phyloP scores from a whole-genome alignment of 805 yeast genomes.

The Metschnikowia drakensbergensis region DNA sequence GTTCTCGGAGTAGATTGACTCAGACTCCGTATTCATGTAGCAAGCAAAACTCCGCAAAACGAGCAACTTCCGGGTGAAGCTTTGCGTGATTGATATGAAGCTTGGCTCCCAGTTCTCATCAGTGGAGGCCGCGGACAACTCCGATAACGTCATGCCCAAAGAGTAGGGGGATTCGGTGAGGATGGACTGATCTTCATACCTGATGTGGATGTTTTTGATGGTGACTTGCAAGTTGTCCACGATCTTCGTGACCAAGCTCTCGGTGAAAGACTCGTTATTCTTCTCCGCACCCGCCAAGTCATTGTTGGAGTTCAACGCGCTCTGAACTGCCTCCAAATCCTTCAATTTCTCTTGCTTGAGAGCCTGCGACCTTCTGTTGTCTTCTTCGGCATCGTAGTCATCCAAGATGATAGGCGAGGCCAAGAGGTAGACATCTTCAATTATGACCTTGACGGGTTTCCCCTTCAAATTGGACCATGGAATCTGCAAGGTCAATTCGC shows the following conservation, averaged over 20 bases:
- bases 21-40: slow-evolving; percentile 77
- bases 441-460: slow-evolving; percentile 83
- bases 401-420: slow-evolving; percentile 69
- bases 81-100: slow-evolving; percentile 68
- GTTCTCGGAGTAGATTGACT: slow-evolving; percentile 45
- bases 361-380: slow-evolving; percentile 55
- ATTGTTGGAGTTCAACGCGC: slow-evolving; percentile 34
- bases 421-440: slow-evolving; percentile 81
- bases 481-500: slow-evolving; percentile 82
- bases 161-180: slow-evolving; percentile 76
- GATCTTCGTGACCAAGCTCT: slow-evolving; percentile 80
- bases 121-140: slow-evolving; percentile 87
- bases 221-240: slow-evolving; percentile 91
- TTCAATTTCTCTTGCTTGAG: slow-evolving; percentile 64
- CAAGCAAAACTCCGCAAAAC: slow-evolving; percentile 70
- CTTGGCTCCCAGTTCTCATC: slow-evolving; percentile 82
- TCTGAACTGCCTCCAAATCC: slow-evolving; percentile 60
- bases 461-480: slow-evolving; percentile 96
- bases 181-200: slow-evolving; percentile 79
- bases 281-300: slow-evolving; percentile 35
- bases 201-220: slow-evolving; percentile 82
- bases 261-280: slow-evolving; percentile 74
- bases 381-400: slow-evolving; percentile 54
- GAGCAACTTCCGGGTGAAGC: slow-evolving; percentile 69
- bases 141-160: slow-evolving; percentile 76